These are phyloP conservation scores for Coemansia erecta DNA, from an alignment of 192 early-diverging fungal genomes.

Conservation along the genomic window DNA sequence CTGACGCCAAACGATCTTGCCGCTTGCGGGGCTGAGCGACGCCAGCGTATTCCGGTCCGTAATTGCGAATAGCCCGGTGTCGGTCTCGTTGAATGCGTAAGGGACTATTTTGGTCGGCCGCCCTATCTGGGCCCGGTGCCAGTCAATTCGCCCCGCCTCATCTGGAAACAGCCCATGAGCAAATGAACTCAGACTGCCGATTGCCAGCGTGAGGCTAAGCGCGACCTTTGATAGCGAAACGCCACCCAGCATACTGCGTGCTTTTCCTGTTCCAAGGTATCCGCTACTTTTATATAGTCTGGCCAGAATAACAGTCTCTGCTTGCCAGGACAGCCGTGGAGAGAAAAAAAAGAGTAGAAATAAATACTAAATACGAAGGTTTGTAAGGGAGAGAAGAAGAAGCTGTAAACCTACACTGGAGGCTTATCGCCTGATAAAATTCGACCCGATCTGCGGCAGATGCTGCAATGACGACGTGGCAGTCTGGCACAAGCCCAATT, in stretches of 20 bases:
- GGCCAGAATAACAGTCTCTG: neutral
- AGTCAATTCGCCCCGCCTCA: conserved; percentile 52
- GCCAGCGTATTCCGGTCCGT: conserved; percentile 80
- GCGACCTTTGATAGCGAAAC: conserved; percentile 10
- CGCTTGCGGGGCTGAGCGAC: conserved; percentile 61
- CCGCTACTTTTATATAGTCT: too few species aligned
- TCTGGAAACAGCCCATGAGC: conserved; percentile 44
- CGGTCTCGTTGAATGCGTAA: conserved; percentile 26
- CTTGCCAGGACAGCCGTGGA: neutral
- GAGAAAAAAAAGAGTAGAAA: neutral
- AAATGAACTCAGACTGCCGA: conserved; percentile 12
- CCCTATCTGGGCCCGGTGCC: conserved; percentile 48
- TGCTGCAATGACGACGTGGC: neutral
- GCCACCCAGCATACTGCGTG: conserved; percentile 17
- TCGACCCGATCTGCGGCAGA: too few species aligned
- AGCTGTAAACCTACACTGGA: neutral
- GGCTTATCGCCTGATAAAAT: neutral
- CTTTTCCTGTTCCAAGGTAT: neutral
- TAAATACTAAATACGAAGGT: neutral
- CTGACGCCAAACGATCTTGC: conserved; percentile 79
- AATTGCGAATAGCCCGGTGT: conserved; percentile 53
- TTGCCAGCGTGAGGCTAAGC: conserved; percentile 14
- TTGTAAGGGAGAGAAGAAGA: neutral
- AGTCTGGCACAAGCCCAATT: neutral
- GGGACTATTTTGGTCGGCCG: conserved; percentile 24